phyloP scores from a whole-genome alignment of 225 moss, liverwort and hornwort genomes.

The Polytrichum formosum region DNA sequence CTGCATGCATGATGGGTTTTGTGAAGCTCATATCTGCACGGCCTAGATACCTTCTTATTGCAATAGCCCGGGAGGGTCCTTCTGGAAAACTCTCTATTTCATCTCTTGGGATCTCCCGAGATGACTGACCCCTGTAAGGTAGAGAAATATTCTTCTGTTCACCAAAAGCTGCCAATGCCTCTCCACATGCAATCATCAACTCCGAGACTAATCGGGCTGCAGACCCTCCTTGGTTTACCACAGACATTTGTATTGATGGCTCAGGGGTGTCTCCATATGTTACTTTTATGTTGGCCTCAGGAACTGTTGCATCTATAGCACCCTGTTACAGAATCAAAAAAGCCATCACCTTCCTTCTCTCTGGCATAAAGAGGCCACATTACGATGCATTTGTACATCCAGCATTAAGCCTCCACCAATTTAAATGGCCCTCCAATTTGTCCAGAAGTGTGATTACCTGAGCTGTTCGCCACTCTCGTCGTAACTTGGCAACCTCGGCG shows the following conservation, averaged over 20 bases:
- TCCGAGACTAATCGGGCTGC: conserved; percentile 81
- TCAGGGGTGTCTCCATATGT: conserved; percentile 52
- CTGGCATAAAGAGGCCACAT: no score
- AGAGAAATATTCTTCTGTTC: conserved; percentile 67
- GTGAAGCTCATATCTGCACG: conserved; percentile 87
- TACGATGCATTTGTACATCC: no score
- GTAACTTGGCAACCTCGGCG: conserved; percentile 66
- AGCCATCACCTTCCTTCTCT: no score
- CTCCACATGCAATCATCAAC: conserved; percentile 99
- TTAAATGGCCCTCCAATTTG: no score
- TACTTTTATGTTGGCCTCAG: conserved; percentile 78
- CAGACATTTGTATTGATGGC: conserved; percentile 60
- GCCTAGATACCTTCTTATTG: conserved; percentile 66
- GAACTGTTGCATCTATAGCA: conserved; percentile 66
- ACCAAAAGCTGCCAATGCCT: conserved; percentile 78
- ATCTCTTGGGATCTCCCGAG: conserved; percentile 44
- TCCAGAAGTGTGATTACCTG: conserved; percentile 36
- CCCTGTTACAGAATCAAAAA: conserved; percentile 46
- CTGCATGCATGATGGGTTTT: conserved; percentile 73
- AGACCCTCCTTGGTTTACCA: conserved; percentile 66
- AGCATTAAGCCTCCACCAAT: no score
- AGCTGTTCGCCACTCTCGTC: conserved; percentile 67
- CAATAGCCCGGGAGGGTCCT: conserved; percentile 78
- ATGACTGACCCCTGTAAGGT: conserved; percentile 87
- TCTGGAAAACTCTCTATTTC: conserved; percentile 63